Evolutionary conservation across 1,284 basidiomycete species (phyloP), one percentile per base, ranked within the genome.

Genomic region (Sphaerobolus stellatus): DNA sequence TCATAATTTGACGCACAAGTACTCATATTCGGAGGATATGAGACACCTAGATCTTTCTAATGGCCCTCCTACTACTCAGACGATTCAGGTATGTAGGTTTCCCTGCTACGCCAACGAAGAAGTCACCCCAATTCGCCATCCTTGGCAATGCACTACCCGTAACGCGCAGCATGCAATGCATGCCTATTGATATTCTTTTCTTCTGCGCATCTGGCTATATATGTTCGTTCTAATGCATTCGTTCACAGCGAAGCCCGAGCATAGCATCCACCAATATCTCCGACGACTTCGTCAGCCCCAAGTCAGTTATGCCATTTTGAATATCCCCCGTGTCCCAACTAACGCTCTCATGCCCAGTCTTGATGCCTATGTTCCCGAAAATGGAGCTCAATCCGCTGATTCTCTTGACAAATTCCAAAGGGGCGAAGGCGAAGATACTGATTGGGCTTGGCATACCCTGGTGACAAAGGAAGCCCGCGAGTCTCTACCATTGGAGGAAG

Each of bases 401-500:
- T 36, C 28, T 16, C 46, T 48, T 18, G 28, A 40, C 44, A 77
- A 73, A 28, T 90, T 91, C 63, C 88, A 91, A 63, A 68, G 70
- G 0, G 83, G 82, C 27, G 70, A 82, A 55, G 70, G 90, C 6
- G 64, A 74, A 4, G 82, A 84, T 41, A 73, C 71, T 11, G 83
- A 90, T 54, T 79, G 86, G 65, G 86, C 88, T 57, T 94, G 91
- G 91, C 75, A 91, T 68, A 74, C 78, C 49, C 75, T 94, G 5
- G 87, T 92, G 1, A 86, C 90, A 6, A 59, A 71, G 18, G 80
- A 80, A 61, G 83, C 89, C 0, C 75, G 77, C n/a, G 81, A 86
- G 34, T 83, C 82, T 0, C 71, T 93, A 1, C 84, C 82, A 20
- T 81, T 83, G 63, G 68, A 79, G 50, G 91, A 92, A 66, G 84